Base-by-base conservation (phyloP, 768 basidiomycete species). In the Coprinopsis cinerea region DNA sequence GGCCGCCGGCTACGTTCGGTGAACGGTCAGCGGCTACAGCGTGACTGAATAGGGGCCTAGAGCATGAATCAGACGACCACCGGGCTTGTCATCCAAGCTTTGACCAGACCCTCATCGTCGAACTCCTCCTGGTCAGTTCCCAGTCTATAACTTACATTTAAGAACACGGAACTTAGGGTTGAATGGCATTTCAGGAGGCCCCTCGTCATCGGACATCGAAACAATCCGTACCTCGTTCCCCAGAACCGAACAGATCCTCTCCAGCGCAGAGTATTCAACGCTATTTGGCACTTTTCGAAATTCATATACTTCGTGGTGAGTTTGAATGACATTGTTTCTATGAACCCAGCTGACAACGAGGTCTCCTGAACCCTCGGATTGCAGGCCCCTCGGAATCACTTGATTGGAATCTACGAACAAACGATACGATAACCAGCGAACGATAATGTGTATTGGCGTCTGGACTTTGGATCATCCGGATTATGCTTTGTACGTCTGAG, bases 401-500 rank as follows among this genome's bases (percentile, higher is more conserved):
- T 9, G 9, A 34, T 9, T 14, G 9, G 13, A 39, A 39, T 20
- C 37, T 32, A 7, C 30, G 30, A 32, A 32, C 9, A 32, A 32
- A 9, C 30, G 30, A 32, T 39, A 10, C 9, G 30, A 9, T 9
- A 34, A 34, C n/a, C 30, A 9, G 30, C n/a, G 9, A 34, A 9
- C 30, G 23, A 43, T 18, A 7, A 91, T 91, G 89, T 92, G 89
- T 62, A 78, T 91, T 55, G 85, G 74, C 28, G 75, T 88, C 59
- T 91, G 84, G 81, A 77, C 85, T 47, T 72, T 90, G 2, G 78
- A 86, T 44, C 83, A 87, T 59, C 80, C 82, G 23, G 79, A 83
- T 40, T 92, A 89, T 61, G 81, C 88, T 9, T 75, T 92, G 89
- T 90, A 66, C 68, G 83, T 73, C 24, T 26, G 48, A n/a, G n/a